Percentiles rank a stretch among this genome's conserved stretches.
Evolutionary conservation across 108 stramenopile species (phyloP).

Genomic region (Licmophora abbreviata): DNA sequence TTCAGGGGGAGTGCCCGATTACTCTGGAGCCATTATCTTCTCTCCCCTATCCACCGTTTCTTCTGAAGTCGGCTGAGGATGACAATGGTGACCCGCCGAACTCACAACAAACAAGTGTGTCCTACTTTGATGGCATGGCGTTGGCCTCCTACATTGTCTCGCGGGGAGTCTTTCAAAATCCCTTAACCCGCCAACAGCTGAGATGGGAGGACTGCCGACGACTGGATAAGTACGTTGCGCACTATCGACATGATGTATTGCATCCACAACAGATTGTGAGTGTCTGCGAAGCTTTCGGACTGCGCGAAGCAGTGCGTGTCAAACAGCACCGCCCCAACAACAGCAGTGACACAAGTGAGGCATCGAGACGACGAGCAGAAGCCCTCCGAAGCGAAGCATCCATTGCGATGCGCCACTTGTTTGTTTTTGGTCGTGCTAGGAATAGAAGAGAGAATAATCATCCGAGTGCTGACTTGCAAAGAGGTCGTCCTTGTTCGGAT

Average conservation of each 20-base stretch:
- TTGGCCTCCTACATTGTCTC: constrained; percentile 63
- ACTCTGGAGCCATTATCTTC: constrained; percentile 43
- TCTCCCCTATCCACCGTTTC: constrained; percentile 59
- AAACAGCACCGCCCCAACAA: too few relatives aligned
- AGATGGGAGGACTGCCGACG: constrained; percentile 40
- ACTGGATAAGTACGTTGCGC: constrained; percentile 49
- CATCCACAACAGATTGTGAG: too few relatives aligned
- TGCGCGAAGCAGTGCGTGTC: too few relatives aligned
- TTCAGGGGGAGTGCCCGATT: constrained; percentile 53
- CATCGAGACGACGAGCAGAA: constrained; percentile 13
- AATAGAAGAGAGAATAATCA: neutral
- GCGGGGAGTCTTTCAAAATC: constrained; percentile 58
- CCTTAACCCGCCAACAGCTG: constrained; percentile 44
- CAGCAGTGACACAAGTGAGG: constrained; percentile 3
- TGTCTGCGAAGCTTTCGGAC: too few relatives aligned
- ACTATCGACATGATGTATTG: too few relatives aligned
- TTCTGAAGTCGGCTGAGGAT: constrained; percentile 8
- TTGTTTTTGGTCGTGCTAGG: constrained; percentile 34
- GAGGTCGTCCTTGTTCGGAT: neutral
- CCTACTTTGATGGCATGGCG: constrained; percentile 59
- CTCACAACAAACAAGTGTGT: constrained; percentile 3
- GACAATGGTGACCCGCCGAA: neutral
- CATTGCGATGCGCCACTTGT: constrained; percentile 43
- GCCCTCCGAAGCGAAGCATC: constrained; percentile 35
- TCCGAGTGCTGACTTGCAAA: neutral